phyloP scores from a whole-genome alignment of 306 rosid genomes.

The Inga leiocalycina region DNA sequence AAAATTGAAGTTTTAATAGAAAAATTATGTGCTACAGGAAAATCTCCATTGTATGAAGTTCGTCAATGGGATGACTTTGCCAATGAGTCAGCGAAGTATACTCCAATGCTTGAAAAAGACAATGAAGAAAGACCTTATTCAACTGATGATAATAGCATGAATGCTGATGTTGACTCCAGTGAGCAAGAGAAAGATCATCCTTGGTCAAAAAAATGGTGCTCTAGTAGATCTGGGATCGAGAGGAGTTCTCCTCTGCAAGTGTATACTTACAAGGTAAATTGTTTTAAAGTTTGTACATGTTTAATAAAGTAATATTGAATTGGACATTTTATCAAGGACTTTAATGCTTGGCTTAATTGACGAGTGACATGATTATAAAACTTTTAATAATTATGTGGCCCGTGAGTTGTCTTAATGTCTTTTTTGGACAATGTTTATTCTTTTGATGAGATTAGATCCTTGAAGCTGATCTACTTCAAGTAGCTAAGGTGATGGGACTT shows the following conservation, averaged over 20 bases:
- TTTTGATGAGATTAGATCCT: slow-evolving; percentile 60
- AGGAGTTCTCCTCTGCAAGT: slow-evolving; percentile 70
- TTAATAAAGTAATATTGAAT: slow-evolving; percentile 12
- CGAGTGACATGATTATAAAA: slow-evolving; percentile 20
- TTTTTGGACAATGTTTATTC: slow-evolving; percentile 13
- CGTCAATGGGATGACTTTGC: slow-evolving; percentile 67
- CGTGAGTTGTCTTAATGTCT: background rate
- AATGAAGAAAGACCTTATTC: slow-evolving; percentile 40
- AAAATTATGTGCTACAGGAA: slow-evolving; percentile 51
- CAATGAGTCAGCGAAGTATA: slow-evolving; percentile 48
- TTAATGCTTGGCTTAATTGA: slow-evolving; percentile 18
- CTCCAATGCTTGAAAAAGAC: slow-evolving; percentile 48
- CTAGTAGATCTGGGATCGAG: slow-evolving; percentile 49
- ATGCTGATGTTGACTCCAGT: slow-evolving; percentile 51
- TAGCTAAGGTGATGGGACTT: slow-evolving; percentile 86
- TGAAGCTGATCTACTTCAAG: slow-evolving; percentile 91
- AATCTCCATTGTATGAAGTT: slow-evolving; percentile 79
- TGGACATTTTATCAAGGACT: slow-evolving; percentile 22
- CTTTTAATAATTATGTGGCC: slow-evolving; percentile 9
- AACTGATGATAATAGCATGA: slow-evolving; percentile 34
- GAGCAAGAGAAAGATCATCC: slow-evolving; percentile 48
- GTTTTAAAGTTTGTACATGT: slow-evolving; percentile 23
- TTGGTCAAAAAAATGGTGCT: slow-evolving; percentile 49
- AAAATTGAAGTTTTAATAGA: slow-evolving; percentile 28
- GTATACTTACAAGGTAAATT: slow-evolving; percentile 77